Evolutionary conservation across 2,329 filamentous ascomycete species (phyloP).

Genomic region (Sclerotinia subarctica): DNA sequence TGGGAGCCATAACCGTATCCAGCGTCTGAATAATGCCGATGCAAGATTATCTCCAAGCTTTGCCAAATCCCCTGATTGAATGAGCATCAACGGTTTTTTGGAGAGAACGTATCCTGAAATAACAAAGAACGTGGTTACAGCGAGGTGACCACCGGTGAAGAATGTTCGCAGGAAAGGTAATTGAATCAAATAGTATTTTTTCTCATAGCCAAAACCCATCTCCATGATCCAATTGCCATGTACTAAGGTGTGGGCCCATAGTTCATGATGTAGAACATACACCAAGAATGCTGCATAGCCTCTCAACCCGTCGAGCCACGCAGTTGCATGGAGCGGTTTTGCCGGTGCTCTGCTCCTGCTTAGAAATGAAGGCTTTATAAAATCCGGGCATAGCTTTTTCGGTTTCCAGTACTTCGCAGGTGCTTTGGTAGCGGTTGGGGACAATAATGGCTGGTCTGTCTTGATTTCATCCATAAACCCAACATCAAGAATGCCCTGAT

Average conservation of each 20-base stretch:
- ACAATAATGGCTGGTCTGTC: constrained; percentile 12
- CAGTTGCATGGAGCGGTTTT: constrained; percentile 20
- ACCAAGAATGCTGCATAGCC: constrained; percentile 49
- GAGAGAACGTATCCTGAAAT: constrained; percentile 49
- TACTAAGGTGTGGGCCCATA: constrained; percentile 37
- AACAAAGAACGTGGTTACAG: constrained; percentile 52
- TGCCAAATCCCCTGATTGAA: constrained; percentile 41
- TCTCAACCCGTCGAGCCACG: constrained; percentile 47
- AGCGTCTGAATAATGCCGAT: constrained; percentile 48
- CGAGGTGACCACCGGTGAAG: constrained; percentile 59
- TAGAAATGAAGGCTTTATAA: constrained; percentile 20
- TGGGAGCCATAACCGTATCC: constrained; percentile 47
- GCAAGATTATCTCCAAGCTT: constrained; percentile 43
- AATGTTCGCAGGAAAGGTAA: constrained; percentile 58
- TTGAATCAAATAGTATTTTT: constrained; percentile 40
- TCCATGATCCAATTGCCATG: constrained; percentile 27
- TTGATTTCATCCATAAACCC: constrained; percentile 16
- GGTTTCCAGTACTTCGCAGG: constrained; percentile 2
- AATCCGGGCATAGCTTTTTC: constrained; percentile 17
- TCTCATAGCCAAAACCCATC: constrained; percentile 37
- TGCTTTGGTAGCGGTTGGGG: not conserved
- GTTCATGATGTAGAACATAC: constrained; percentile 46
- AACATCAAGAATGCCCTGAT: constrained; percentile 17
- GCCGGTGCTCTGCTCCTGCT: constrained; percentile 11
- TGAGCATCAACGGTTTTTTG: constrained; percentile 43